These are phyloP conservation scores for Silene coronaria DNA, from an alignment of 179 eudicot genomes.

Conservation along the genomic window DNA sequence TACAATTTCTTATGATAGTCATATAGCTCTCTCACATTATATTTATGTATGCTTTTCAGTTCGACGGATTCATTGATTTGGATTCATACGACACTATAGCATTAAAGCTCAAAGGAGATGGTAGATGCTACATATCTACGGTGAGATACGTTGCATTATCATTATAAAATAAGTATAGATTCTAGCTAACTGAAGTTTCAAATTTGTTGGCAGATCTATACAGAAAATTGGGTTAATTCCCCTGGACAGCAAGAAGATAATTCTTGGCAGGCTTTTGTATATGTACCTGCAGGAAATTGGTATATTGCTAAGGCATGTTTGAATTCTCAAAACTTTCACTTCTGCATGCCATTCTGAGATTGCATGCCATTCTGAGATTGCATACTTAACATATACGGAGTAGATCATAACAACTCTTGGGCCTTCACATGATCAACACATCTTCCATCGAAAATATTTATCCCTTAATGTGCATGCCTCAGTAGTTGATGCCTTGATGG, in stretches of 20 bases:
- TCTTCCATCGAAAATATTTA: neutral
- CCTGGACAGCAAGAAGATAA: slow-evolving; percentile 97
- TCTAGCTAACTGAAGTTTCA: slow-evolving; percentile 11
- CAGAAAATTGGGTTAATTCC: slow-evolving; percentile 98
- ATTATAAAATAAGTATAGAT: neutral
- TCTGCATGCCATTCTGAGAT: neutral
- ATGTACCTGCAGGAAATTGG: slow-evolving; percentile 86
- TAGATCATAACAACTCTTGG: neutral
- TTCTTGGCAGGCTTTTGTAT: slow-evolving; percentile 96
- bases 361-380: slow-evolving; percentile 1
- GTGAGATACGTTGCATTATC: slow-evolving; percentile 35
- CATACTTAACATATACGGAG: neutral
- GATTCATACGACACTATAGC: slow-evolving; percentile 86
- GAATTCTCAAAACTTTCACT: neutral
- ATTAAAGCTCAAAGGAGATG: slow-evolving; percentile 83
- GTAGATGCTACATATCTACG: slow-evolving; percentile 95
- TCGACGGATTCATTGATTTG: slow-evolving; percentile 94
- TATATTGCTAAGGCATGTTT: slow-evolving; percentile 82
- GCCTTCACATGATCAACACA: neutral
- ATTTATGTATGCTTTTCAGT: slow-evolving; percentile 41
- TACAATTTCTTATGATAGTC: neutral
- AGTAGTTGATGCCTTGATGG: neutral
- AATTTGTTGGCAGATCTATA: slow-evolving; percentile 60
- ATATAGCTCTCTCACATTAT: slow-evolving; percentile 4
- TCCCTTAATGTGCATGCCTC: neutral